A percentile compares a stretch with the other conserved stretches of the same genome.
phyloP scores from a whole-genome alignment of 768 basidiomycete genomes.

The Tricholoma matsutake region DNA sequence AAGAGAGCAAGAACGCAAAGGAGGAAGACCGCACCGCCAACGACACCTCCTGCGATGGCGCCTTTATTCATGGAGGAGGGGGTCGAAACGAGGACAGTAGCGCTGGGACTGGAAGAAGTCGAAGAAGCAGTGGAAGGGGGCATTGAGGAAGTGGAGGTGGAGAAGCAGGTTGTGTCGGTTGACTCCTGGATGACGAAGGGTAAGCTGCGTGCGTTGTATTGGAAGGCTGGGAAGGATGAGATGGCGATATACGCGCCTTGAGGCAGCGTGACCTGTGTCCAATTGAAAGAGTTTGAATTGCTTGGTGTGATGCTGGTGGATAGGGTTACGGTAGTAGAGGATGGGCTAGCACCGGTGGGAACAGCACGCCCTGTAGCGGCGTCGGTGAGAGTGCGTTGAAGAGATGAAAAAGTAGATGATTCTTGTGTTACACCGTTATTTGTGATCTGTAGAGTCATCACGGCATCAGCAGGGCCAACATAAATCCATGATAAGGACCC shows the following conservation, averaged over 20 bases:
- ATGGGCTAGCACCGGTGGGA: neutral
- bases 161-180: slow-evolving; percentile 32
- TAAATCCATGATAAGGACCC: slow-evolving; percentile 38
- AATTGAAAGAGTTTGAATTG: slow-evolving; percentile 34
- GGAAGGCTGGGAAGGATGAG: slow-evolving; percentile 23
- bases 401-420: slow-evolving; percentile 6
- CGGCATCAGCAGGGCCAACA: slow-evolving; percentile 23
- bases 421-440: slow-evolving; percentile 34
- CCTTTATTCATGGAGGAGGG: slow-evolving; percentile 33
- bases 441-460: slow-evolving; percentile 35
- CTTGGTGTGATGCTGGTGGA: slow-evolving; percentile 17
- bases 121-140: slow-evolving; percentile 15
- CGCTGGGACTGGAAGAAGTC: slow-evolving; percentile 10
- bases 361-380: slow-evolving; percentile 2
- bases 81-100: slow-evolving; percentile 11
- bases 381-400: slow-evolving; percentile 2
- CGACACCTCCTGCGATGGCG: slow-evolving; percentile 49
- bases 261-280: slow-evolving; percentile 45
- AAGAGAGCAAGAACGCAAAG: slow-evolving; percentile 30
- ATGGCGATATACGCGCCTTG: slow-evolving; percentile 47
- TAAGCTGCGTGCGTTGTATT: slow-evolving; percentile 13
- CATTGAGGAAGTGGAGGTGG: slow-evolving; percentile 8
- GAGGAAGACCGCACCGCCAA: slow-evolving; percentile 43
- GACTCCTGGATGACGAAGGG: slow-evolving; percentile 32
- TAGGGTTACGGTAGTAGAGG: neutral